Percentiles rank a stretch among this genome's conserved stretches.
Evolutionary conservation across 2,329 filamentous ascomycete genomes (phyloP).

Genomic region (Tolypocladium amazonense): DNA sequence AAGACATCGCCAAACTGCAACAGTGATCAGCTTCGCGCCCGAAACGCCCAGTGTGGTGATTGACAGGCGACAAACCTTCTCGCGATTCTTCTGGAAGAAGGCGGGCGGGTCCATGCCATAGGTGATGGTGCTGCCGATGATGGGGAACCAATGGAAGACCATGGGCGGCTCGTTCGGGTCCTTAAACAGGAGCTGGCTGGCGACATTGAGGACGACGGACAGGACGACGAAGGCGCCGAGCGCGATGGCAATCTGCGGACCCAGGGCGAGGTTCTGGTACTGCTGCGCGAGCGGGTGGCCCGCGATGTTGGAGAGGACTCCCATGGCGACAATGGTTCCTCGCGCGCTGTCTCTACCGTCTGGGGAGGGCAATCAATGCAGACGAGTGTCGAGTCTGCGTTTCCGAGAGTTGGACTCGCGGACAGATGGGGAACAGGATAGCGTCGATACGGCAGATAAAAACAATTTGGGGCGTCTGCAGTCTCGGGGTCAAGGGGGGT

Average conservation of each 20-base stretch:
- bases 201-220: constrained; percentile 65
- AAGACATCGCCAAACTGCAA: constrained; percentile 75
- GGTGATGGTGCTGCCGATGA: constrained; percentile 82
- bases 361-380: not conserved
- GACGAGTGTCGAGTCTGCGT: not conserved
- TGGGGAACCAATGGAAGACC: constrained; percentile 71
- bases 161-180: constrained; percentile 73
- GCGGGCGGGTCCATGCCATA: constrained; percentile 91
- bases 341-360: not conserved
- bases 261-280: constrained; percentile 36
- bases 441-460: not conserved
- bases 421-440: not conserved
- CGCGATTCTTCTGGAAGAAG: constrained; percentile 69
- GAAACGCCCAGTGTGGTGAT: not conserved
- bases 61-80: constrained; percentile 49
- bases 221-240: constrained; percentile 34
- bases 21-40: constrained; percentile 21
- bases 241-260: constrained; percentile 35
- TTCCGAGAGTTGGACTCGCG: not conserved
- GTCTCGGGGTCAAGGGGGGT: not conserved
- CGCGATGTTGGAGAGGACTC: constrained; percentile 41
- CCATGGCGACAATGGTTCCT: constrained; percentile 31
- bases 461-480: not conserved
- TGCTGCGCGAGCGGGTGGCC: constrained; percentile 38
- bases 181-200: constrained; percentile 68